These are phyloP conservation scores for Colletotrichum sp. DNA, from an alignment of 2,329 filamentous ascomycete genomes.

Conservation along the genomic window DNA sequence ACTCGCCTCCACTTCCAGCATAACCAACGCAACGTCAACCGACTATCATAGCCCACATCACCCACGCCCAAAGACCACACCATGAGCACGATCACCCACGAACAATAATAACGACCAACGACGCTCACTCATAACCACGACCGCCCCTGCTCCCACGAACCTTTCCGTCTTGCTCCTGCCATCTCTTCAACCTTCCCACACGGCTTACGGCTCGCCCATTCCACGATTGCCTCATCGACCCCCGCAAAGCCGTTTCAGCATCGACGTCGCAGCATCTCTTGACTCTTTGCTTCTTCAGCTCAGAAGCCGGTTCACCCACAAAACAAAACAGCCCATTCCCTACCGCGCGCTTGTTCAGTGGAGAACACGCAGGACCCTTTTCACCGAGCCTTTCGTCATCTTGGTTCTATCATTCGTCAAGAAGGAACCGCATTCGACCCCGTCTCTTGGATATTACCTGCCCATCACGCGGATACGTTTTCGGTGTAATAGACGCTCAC, in stretches of 20 bases:
- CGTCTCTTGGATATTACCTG: neutral
- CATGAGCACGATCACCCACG: neutral
- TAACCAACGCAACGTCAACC: slow-evolving; percentile 4
- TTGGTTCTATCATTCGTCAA: neutral
- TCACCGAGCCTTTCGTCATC: neutral
- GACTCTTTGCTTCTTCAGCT: neutral
- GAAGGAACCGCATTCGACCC: neutral
- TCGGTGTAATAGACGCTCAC: neutral
- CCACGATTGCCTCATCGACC: neutral
- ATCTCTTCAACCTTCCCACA: neutral
- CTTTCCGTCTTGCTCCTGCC: neutral
- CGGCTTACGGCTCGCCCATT: neutral
- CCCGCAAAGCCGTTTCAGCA: slow-evolving; percentile 4
- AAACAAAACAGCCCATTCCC: neutral
- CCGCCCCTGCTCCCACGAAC: neutral
- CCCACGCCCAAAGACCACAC: neutral
- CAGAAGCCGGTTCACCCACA: neutral
- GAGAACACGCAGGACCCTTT: neutral
- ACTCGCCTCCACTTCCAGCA: neutral
- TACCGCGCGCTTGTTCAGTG: slow-evolving; percentile 23
- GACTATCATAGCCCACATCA: neutral
- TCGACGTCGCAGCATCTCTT: neutral
- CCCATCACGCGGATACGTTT: neutral
- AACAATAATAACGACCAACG: neutral
- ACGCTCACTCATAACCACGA: neutral